Conservation (phyloP, 2,329 filamentous ascomycete species). For the Trichoderma sp. region DNA sequence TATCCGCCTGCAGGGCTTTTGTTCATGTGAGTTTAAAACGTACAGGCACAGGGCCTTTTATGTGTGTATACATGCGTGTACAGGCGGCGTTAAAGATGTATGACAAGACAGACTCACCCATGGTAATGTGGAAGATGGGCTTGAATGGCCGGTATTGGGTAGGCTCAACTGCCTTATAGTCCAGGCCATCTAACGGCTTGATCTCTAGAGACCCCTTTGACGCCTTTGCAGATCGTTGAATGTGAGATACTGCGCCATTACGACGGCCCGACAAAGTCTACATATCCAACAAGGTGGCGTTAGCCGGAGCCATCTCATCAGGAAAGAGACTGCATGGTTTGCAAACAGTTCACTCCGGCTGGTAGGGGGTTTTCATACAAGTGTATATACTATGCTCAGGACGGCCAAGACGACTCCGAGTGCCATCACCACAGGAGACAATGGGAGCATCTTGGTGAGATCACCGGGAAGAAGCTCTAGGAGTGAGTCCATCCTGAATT, state of each 20-base stretch:
- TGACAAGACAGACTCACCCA: conserved; percentile 48
- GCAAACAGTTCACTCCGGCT: background rate
- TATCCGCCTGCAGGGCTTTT: conserved; percentile 39
- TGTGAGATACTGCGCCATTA: background rate
- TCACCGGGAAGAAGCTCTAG: background rate
- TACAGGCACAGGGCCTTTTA: too few relatives aligned
- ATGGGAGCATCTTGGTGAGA: background rate
- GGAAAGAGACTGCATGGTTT: background rate
- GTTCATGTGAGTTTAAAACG: background rate
- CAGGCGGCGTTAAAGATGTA: too few relatives aligned
- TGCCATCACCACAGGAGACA: background rate
- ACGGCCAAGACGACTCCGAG: background rate
- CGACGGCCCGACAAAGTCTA: background rate
- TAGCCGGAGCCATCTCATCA: background rate
- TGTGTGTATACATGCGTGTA: background rate
- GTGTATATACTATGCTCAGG: background rate
- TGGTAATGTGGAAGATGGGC: conserved; percentile 52
- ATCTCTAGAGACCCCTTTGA: conserved; percentile 13
- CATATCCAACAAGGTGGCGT: background rate
- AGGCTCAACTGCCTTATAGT: conserved; percentile 41
- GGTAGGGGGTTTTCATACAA: background rate
- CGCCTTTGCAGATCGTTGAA: background rate
- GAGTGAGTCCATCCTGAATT: background rate
- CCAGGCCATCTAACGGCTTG: conserved; percentile 32
- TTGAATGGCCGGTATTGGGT: conserved; percentile 47